Evolutionary conservation across 1,284 basidiomycete species (phyloP), one percentile per base, ranked within the genome.

Genomic region (Malassezia cuniculi): DNA sequence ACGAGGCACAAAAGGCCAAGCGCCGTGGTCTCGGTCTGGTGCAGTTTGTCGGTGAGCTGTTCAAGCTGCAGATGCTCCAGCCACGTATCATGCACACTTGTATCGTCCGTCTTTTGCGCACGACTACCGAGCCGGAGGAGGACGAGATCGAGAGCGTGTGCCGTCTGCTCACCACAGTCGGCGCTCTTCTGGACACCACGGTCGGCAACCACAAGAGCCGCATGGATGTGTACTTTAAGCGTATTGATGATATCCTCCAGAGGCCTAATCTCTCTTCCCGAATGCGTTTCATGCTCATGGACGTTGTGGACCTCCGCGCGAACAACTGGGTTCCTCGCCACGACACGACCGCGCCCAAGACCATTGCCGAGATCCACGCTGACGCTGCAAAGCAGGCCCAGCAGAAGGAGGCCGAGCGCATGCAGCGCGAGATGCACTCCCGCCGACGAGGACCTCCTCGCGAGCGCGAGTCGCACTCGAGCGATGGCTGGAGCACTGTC

Each of bases 71-170:
- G 69, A 90, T 93, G 84, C 73, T 93, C 39, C 85, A 83, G 31
- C 83, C 85, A 70, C 78, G 82, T 53, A 89, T 90, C 70, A 94
- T 97, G 81, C 82, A 87, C 70, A 80, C 85, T 65, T 95, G 89
- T 73, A 80, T 95, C 66, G 84, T 87, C 75, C 86, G 87, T 70
- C 76, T 95, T 6, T 74, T 95, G 18, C 77, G 80, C 49, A 93
- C 94, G 65, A 81, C 89, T 43, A 80, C 85, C 47, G 83, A 85
- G 61, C 89, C 89, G 0, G 86, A 94, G 66, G 90, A 95, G 70
- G 90, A 94, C 71, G 87, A 95, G 66, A 83, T 95, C 54, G 90
- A 95, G 73, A 85, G 81, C 33, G 76, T 94, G 49, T 93, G 85
- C 75, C 86, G 87, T 69, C 76, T 95, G 38, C 71, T 95, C 47